Percentiles rank a stretch among this genome's conserved stretches.
These are phyloP conservation scores for Pleurotus salmoneostramineus DNA, from an alignment of 768 basidiomycete species.

Conservation along the genomic window DNA sequence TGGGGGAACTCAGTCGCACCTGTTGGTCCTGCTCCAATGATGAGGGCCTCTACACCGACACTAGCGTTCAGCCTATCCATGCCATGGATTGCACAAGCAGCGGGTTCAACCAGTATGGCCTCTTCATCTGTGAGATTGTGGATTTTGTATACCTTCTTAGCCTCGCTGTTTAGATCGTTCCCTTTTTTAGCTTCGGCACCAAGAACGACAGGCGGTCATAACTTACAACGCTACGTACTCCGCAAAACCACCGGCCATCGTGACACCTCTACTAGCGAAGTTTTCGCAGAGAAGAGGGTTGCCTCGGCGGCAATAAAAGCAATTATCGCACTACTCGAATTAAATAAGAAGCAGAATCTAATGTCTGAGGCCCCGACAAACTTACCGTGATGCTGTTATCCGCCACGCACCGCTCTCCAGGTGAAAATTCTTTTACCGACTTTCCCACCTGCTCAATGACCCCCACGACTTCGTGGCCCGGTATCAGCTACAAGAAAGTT, in stretches of 20 bases:
- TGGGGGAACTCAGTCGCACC: conserved; percentile 20
- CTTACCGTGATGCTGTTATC: conserved; percentile 73
- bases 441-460: conserved; percentile 70
- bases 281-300: conserved; percentile 5
- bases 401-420: conserved; percentile 82
- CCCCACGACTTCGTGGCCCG: conserved; percentile 77
- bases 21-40: conserved; percentile 75
- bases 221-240: conserved; percentile 8
- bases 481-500: conserved; percentile 46
- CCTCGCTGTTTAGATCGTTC: conserved; percentile 33
- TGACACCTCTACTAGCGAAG: conserved; percentile 6
- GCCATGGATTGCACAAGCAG: conserved; percentile 78
- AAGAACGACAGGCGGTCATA: neutral
- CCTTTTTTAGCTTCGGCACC: too few species aligned
- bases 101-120: conserved; percentile 73
- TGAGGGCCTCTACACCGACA: conserved; percentile 68
- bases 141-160: conserved; percentile 70
- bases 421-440: conserved; percentile 70
- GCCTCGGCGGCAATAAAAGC: conserved; percentile 8
- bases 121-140: conserved; percentile 74
- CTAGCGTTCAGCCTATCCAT: conserved; percentile 68
- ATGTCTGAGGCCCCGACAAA: neutral
- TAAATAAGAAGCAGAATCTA: neutral
- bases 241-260: conserved; percentile 6
- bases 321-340: conserved; percentile 2